These are phyloP conservation scores for Arachnomyces sp. DNA, from an alignment of 2,329 filamentous ascomycete genomes.

Conservation along the genomic window DNA sequence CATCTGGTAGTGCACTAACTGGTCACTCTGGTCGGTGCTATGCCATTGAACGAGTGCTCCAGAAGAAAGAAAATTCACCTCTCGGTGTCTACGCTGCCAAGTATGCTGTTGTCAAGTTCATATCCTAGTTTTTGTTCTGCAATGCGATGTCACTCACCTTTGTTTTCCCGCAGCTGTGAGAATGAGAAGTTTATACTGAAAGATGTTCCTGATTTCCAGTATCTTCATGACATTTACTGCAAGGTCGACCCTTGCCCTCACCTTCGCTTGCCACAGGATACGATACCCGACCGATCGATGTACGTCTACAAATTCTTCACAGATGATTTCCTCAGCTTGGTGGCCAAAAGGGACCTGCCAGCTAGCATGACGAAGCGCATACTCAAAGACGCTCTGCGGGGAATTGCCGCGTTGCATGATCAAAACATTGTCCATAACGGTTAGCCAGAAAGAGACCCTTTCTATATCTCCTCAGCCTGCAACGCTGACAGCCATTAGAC, in stretches of 20 bases:
- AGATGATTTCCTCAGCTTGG: constrained; percentile 31
- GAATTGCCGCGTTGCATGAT: constrained; percentile 30
- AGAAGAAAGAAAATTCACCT: constrained; percentile 11
- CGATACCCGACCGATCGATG: constrained; percentile 34
- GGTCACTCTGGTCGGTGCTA: constrained; percentile 15
- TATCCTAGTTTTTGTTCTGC: too few relatives aligned
- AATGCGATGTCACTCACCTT: neutral
- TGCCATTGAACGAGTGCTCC: constrained; percentile 13
- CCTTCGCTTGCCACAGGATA: constrained; percentile 30
- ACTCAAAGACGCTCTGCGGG: constrained; percentile 34
- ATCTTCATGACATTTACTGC: constrained; percentile 10
- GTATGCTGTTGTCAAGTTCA: constrained; percentile 5
- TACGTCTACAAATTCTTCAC: constrained; percentile 38
- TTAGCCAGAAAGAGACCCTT: constrained; percentile 10
- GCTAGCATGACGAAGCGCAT: constrained; percentile 31
- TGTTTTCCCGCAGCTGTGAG: constrained; percentile 1
- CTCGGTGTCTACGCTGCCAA: constrained; percentile 14
- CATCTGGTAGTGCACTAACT: constrained; percentile 3
- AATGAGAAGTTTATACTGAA: constrained; percentile 13
- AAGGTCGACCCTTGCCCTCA: constrained; percentile 19
- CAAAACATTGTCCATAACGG: constrained; percentile 27
- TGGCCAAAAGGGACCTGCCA: constrained; percentile 31
- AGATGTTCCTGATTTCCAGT: constrained; percentile 13
- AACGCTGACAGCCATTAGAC: constrained; percentile 14
- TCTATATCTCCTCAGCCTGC: neutral